Evolutionary conservation across 345 rosid species (phyloP), one percentile per base, ranked within the genome.

Genomic region (Dipteronia sinensis): DNA sequence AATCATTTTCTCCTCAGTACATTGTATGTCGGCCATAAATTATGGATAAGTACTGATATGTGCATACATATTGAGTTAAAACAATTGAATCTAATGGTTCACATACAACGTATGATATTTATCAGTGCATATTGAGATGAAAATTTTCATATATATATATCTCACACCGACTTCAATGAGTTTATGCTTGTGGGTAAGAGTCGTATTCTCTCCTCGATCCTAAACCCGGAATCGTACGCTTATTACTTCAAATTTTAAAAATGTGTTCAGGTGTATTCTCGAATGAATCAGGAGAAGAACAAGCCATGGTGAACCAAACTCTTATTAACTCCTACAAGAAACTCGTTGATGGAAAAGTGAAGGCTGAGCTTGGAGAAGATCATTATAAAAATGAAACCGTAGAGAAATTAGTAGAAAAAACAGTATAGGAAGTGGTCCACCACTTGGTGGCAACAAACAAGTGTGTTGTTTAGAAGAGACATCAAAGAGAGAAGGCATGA

Each of bases 371-470:
- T 40, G 65, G 82, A 59, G 84, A 47, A 61, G 75, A 29, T 27
- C 29, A 27, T 27, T 2, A 27, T 27, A 78, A 77, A 10, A 77
- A 71, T 25, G 25, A 55, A 2, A 6, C 10, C 27, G 75, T 55
- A 59, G 82, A 81, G 23, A 38, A 77, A 25, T 29, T 56, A 65
- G 66, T 69, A 69, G 80, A 81, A 3, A 31, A 76, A 73, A 62
- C 65, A 83, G 10, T 51, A 71, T 15, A 70, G 38, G 0, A 65
- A 59, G 17, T 89, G 89, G 89, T 34, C 88, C 0, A 86, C 90
- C 3, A 89, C 85, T 2, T 86, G 94, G 94, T 82, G 86, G 88
- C 89, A 89, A 69, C 90, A 91, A 71, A 83, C 84, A 69, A 64
- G n/a, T n/a, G 74, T 0, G 25, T 71, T 90, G 76, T 47, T 85